Percentiles rank a stretch among this genome's conserved stretches.
Evolutionary conservation across 495 filamentous ascomycete genomes (phyloP).

Genomic region (Oleoguttula mirabilis): DNA sequence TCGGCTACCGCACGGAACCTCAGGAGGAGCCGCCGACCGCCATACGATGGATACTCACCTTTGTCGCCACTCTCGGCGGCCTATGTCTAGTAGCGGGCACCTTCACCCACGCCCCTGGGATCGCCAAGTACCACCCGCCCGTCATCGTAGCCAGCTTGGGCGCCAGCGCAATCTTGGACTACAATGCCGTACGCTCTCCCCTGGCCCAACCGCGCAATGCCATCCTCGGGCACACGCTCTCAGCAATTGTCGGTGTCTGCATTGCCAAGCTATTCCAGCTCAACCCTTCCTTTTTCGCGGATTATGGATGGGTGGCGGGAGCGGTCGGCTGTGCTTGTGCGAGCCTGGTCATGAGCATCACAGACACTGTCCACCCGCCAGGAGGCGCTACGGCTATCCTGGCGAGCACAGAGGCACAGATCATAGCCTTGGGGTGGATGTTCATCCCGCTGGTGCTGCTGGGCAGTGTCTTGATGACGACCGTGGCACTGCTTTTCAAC

Average conservation of each 20-base stretch:
- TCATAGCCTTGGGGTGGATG: conserved; percentile 57
- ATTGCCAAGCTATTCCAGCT: conserved; percentile 64
- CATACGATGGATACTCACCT: conserved; percentile 19
- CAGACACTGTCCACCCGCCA: conserved; percentile 73
- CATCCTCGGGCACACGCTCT: conserved; percentile 58
- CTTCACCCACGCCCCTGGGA: conserved; percentile 16
- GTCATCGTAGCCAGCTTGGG: conserved; percentile 22
- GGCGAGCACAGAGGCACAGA: conserved; percentile 49
- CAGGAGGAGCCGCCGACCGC: conserved; percentile 22
- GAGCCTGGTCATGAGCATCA: conserved; percentile 61
- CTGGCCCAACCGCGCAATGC: conserved; percentile 73
- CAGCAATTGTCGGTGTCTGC: conserved; percentile 51
- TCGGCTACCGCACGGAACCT: conserved; percentile 24
- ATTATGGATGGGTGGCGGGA: conserved; percentile 53
- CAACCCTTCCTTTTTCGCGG: conserved; percentile 34
- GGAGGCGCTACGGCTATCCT: conserved; percentile 79
- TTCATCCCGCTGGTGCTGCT: conserved; percentile 57
- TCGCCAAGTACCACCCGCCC: conserved; percentile 21
- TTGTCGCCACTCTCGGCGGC: conserved; percentile 25
- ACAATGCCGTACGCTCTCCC: conserved; percentile 53
- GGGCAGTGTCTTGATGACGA: conserved; percentile 52
- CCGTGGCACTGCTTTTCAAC: conserved; percentile 55
- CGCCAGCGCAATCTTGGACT: conserved; percentile 29
- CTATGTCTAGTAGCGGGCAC: conserved; percentile 22
- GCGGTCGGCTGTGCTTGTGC: conserved; percentile 58